Conservation (phyloP, 768 basidiomycete species). For the Xerocomellus amylosporus region DNA sequence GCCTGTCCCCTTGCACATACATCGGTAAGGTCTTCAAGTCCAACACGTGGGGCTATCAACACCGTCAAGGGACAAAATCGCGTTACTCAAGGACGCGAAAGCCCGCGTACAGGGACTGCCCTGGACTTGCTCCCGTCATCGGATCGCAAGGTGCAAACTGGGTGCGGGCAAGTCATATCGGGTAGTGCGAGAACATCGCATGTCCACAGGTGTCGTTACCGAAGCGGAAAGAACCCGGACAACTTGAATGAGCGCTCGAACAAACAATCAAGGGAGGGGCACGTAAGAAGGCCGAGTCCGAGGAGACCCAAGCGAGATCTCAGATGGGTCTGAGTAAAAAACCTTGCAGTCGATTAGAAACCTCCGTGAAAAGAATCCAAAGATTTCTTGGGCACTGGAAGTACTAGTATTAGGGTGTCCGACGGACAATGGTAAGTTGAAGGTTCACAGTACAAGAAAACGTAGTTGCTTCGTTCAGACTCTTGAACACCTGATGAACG, state of each 20-base stretch:
- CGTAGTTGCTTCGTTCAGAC: background rate
- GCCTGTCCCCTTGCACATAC: conserved; percentile 2
- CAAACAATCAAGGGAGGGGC: background rate
- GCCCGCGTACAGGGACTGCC: background rate
- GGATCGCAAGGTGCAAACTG: conserved; percentile 8
- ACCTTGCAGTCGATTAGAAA: background rate
- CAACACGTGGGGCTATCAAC: conserved; percentile 5
- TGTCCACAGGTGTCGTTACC: background rate
- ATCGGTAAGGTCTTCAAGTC: background rate
- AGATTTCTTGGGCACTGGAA: background rate
- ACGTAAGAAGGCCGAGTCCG: conserved; percentile 2
- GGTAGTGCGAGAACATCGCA: conserved; percentile 14
- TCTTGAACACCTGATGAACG: background rate
- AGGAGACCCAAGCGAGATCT: conserved; percentile 6
- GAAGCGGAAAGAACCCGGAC: conserved; percentile 4
- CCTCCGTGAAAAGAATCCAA: background rate
- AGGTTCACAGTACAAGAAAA: background rate
- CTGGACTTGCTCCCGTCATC: conserved; percentile 7
- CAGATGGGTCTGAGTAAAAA: conserved; percentile 8
- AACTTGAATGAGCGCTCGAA: conserved; percentile 9
- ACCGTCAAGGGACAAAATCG: conserved; percentile 7
- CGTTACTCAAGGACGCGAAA: conserved; percentile 9
- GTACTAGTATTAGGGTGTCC: background rate
- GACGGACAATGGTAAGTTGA: background rate
- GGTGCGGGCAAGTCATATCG: background rate